Percentiles rank a stretch among this genome's conserved stretches.
Conservation (phyloP, 208 protist species). For the Acanthamoeba rhysodes region DNA sequence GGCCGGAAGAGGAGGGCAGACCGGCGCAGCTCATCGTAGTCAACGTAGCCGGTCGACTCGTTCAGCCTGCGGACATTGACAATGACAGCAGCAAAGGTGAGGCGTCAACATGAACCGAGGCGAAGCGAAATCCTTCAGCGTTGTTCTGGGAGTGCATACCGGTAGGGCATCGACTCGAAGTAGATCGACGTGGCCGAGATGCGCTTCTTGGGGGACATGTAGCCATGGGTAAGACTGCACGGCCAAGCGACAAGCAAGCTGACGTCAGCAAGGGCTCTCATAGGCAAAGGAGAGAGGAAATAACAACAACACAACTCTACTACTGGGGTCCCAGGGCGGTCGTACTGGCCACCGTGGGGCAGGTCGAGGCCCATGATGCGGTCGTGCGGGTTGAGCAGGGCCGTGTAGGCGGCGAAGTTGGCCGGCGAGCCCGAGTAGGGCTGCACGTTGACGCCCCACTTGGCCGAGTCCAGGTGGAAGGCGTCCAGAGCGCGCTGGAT, state of each 20-base stretch:
- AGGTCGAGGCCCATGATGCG: slow-evolving; percentile 87
- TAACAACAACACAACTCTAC: not conserved
- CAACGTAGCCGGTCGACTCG: slow-evolving; percentile 85
- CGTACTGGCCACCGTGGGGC: slow-evolving; percentile 87
- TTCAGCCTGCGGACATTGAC: slow-evolving; percentile 56
- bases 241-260: not conserved
- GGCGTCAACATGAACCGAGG: not conserved
- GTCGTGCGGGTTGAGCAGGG: slow-evolving; percentile 87
- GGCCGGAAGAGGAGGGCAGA: slow-evolving; percentile 81
- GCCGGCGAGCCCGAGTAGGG: slow-evolving; percentile 91
- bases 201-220: slow-evolving; percentile 86
- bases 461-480: slow-evolving; percentile 93
- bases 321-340: not conserved
- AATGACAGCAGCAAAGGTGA: not conserved
- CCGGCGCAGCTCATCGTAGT: slow-evolving; percentile 87
- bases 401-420: slow-evolving; percentile 93
- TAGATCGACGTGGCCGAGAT: slow-evolving; percentile 88
- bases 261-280: not conserved
- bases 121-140: not conserved
- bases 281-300: not conserved
- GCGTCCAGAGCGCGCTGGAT: slow-evolving; percentile 95
- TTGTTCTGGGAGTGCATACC: slow-evolving; percentile 68
- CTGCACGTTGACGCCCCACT: slow-evolving; percentile 95
- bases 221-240: slow-evolving; percentile 86
- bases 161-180: slow-evolving; percentile 88